Base-by-base conservation (phyloP, 805 yeast species). In the Pichia membranifaciens region DNA sequence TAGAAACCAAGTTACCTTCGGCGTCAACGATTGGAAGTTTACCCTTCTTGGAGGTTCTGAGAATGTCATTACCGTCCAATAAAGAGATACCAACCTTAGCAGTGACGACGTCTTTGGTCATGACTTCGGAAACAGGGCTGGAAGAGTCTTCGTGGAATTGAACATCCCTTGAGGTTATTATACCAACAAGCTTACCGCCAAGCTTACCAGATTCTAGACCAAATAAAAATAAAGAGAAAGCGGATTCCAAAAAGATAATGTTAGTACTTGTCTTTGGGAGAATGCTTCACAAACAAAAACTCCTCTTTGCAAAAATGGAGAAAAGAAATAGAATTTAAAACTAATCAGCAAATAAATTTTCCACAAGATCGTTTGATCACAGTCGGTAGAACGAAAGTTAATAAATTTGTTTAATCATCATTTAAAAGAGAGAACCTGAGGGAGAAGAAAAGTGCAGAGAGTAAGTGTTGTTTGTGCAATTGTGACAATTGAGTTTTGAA, bases 341-440 rank as follows among this genome's bases (percentile, higher is more conserved):
- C 13, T 31, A 40, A 45, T 57, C 78, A 74, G 81, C 60, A 38
- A 61, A 57, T 65, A 60, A 62, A 67, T 58, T 66, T 83, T 89
- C 97, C 95, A 71, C 96, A 88, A 79, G 95, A 86, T 89, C 93
- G 95, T 84, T 82, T 82, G 93, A 86, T 84, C 95, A 62, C 67
- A 70, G 65, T 84, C 96, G 96, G 98, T 84, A 91, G 99, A 91
- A 91, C 98, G 99, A 91, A 91, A 91, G 98, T 91, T 89, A 87
- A 75, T 67, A 65, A 67, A 51, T 59, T 58, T 61, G 56, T 54
- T 64, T 63, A 63, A 75, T 81, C 85, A 81, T 81, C 87, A 81
- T 65, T 33, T 52, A 47, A 57, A 45, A 32, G 20, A 29, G 10
- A 38, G 25, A 21, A n/a, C n/a, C n/a, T n/a, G n/a, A n/a, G n/a